phyloP scores from a whole-genome alignment of 2,329 filamentous ascomycete genomes.

The Penicillium sp. region DNA sequence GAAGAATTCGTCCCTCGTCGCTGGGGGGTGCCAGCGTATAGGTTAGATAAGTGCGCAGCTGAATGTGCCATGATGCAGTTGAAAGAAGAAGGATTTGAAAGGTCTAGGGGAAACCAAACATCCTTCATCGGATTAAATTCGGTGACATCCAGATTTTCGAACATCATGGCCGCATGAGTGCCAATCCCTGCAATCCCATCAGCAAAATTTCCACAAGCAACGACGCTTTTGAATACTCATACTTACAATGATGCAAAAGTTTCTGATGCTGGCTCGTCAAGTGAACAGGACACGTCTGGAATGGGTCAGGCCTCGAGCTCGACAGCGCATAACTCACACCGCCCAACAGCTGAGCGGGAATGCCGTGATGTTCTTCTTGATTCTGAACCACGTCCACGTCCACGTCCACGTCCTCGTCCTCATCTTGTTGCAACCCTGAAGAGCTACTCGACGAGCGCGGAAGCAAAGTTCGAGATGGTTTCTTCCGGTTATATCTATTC shows the following conservation, averaged over 20 bases:
- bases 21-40: conserved; percentile 30
- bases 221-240: not conserved
- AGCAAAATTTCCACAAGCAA: not conserved
- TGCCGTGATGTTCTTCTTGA: not conserved
- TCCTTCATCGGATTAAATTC: conserved; percentile 43
- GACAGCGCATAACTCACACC: conserved; percentile 34
- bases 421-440: not conserved
- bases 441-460: conserved; percentile 1
- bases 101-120: conserved; percentile 43
- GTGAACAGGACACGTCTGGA: conserved; percentile 37
- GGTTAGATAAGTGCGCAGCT: conserved; percentile 39
- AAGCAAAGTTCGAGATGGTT: conserved; percentile 3
- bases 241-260: conserved; percentile 40
- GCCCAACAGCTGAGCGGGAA: conserved; percentile 18
- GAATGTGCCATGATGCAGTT: conserved; percentile 46
- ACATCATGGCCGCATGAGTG: conserved; percentile 36
- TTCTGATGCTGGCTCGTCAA: conserved; percentile 38
- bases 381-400: not conserved
- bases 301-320: conserved; percentile 33
- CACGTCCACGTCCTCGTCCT: not conserved
- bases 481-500: conserved; percentile 2
- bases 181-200: conserved; percentile 26
- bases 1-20: conserved; percentile 23
- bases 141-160: conserved; percentile 25
- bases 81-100: conserved; percentile 45